A percentile compares a stretch with the other conserved stretches of the same genome.
Evolutionary conservation across 139 green algal species (phyloP).

Genomic region (Parachlorella kessleri): DNA sequence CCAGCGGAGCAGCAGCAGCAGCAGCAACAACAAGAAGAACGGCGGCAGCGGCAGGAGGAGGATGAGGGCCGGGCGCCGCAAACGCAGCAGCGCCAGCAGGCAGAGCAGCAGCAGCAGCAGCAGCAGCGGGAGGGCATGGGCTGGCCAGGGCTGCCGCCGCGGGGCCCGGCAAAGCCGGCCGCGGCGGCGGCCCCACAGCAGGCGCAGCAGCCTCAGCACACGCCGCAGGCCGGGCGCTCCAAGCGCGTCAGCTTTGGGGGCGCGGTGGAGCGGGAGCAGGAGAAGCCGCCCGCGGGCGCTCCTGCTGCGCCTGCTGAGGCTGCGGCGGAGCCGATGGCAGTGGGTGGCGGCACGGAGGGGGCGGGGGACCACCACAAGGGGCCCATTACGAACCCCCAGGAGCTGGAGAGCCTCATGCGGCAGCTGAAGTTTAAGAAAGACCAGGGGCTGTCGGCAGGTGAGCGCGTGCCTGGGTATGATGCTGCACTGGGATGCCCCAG

Average conservation of each 20-base stretch:
- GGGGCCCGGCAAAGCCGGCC: too few relatives aligned
- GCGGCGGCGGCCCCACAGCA: neutral
- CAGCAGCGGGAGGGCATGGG: neutral
- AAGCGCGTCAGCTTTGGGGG: constrained; percentile 23
- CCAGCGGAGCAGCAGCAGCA: neutral
- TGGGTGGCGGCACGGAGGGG: neutral
- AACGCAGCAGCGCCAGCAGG: neutral
- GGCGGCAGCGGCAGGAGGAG: neutral
- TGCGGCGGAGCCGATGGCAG: neutral
- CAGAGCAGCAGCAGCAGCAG: neutral
- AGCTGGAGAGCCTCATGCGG: constrained; percentile 39
- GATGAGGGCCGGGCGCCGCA: neutral
- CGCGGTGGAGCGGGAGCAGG: neutral
- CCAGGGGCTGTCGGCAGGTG: constrained; percentile 12
- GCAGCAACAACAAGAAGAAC: neutral
- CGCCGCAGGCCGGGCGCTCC: too few relatives aligned
- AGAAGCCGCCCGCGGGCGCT: neutral
- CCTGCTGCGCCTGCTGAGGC: neutral
- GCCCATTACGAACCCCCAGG: constrained; percentile 13
- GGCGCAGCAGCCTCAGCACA: neutral
- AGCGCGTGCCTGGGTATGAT: neutral
- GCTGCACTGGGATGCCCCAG: neutral
- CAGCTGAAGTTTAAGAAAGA: constrained; percentile 29
- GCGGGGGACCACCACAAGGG: too few relatives aligned
- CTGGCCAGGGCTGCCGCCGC: too few relatives aligned